Base-by-base conservation (phyloP, 768 basidiomycete species). In the Pholiota molesta region DNA sequence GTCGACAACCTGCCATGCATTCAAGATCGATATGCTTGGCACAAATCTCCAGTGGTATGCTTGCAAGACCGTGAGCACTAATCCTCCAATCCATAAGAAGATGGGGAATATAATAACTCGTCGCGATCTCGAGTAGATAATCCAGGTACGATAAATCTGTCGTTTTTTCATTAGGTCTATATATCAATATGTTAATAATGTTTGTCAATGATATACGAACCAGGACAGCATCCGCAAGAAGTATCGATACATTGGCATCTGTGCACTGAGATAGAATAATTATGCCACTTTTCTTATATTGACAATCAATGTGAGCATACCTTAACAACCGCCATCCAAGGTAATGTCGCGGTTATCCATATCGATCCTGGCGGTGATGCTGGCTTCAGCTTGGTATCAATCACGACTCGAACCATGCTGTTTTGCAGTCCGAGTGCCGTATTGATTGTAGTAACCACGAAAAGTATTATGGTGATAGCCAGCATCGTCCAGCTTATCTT, bases 111-210 rank as follows among this genome's bases (percentile, higher is more conserved):
- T 21, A 37, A 68, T 53, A 4, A 61, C 53, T 2, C 45, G 52
- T 19, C 28, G 29, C 14, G 64, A 67, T 51, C 59, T 63, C 2
- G 28, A 29, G 52, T 62, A 71, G 9, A 69, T 21, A 23, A 66
- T 59, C 70, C 70, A 71, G 53, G 63, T 66, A 11, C 70, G 64
- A 45, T 67, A 68, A 29, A 68, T 68, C 70, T 37, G 42, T 21
- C 11, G 21, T 17, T 19, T 9, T 21, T 10, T 45, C 14, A 51
- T 13, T 17, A 31, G 2, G 26, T n/a, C 7, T 5, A 16, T 35
- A 9, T 37, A 52, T 26, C 26, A n/a, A n/a, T n/a, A n/a, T n/a
- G n/a, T n/a, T n/a, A n/a, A n/a, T 4, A 39, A 23, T 33, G 13
- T 33, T 9, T 3, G 17, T 3, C 11, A 16, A 10, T 40, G 29